A percentile compares a stretch with the other conserved stretches of the same genome.
phyloP scores from a whole-genome alignment of 192 early-diverging fungal genomes.

The Linnemannia elongata region DNA sequence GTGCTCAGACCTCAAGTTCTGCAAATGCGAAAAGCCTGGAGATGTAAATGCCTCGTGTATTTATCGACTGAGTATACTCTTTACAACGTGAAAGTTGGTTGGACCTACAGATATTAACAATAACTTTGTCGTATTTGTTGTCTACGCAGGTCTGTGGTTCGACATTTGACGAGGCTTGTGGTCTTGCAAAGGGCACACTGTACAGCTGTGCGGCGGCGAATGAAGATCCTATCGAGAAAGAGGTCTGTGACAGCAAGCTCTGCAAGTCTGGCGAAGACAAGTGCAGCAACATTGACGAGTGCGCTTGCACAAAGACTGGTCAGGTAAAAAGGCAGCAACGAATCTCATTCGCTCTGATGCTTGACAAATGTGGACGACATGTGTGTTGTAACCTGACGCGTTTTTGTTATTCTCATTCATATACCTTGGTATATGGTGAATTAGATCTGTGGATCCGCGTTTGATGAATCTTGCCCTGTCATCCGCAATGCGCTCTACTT shows the following conservation, averaged over 20 bases:
- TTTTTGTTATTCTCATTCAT: not conserved
- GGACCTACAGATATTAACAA: too few relatives aligned
- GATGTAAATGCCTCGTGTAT: not conserved
- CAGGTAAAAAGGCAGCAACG: not conserved
- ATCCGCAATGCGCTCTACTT: not conserved
- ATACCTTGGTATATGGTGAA: not conserved
- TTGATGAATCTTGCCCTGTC: not conserved
- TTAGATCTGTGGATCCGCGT: conserved; percentile 18
- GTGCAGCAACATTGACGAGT: conserved; percentile 6
- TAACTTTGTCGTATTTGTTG: not conserved
- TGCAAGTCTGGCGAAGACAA: not conserved
- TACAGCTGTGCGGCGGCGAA: not conserved
- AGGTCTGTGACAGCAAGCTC: not conserved
- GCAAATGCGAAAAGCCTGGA: not conserved
- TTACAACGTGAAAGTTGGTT: not conserved
- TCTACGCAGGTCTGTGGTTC: not conserved
- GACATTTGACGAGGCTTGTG: not conserved
- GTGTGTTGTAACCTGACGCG: not conserved
- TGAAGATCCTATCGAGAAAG: not conserved
- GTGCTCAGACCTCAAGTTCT: not conserved
- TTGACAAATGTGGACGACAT: too few relatives aligned
- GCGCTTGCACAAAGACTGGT: not conserved
- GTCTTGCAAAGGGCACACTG: not conserved
- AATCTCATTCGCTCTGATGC: too few relatives aligned
- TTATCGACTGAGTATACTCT: not conserved